Evolutionary conservation across 208 protist species (phyloP).

Genomic region (Porcisia hertigi): DNA sequence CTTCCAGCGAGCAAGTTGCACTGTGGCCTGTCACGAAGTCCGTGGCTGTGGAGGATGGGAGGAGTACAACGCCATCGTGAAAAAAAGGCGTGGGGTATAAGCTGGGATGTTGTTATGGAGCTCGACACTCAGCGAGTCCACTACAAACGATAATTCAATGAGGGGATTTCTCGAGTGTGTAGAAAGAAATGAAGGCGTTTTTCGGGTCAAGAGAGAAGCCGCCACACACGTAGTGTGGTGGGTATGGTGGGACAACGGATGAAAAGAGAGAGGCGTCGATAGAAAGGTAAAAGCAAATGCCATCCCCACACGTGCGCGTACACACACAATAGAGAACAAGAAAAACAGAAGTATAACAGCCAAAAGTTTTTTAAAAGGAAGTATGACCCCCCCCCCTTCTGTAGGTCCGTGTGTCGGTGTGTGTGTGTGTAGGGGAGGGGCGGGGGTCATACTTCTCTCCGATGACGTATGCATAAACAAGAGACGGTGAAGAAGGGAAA

Average conservation of each 20-base stretch:
- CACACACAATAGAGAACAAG: background rate
- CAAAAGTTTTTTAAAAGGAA: background rate
- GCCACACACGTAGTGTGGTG: no score
- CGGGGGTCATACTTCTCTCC: no score
- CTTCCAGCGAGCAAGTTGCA: background rate
- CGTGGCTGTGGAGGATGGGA: background rate
- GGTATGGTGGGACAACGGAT: background rate
- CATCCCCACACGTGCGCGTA: background rate
- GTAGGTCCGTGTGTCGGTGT: no score
- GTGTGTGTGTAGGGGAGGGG: background rate
- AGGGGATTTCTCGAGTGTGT: background rate
- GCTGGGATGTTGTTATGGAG: background rate
- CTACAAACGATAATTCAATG: background rate
- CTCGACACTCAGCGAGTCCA: background rate
- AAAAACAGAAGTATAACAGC: background rate
- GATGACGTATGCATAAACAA: no score
- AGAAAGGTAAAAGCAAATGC: background rate
- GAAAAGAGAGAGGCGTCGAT: background rate
- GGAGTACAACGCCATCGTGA: background rate
- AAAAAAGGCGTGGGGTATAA: background rate
- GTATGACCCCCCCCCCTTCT: background rate
- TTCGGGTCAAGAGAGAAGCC: background rate
- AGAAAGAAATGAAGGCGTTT: background rate
- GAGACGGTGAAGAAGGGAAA: background rate
- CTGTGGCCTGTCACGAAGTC: background rate